Conservation (phyloP, 2,329 filamentous ascomycete species). For the Myriosclerotinia duriaeana region DNA sequence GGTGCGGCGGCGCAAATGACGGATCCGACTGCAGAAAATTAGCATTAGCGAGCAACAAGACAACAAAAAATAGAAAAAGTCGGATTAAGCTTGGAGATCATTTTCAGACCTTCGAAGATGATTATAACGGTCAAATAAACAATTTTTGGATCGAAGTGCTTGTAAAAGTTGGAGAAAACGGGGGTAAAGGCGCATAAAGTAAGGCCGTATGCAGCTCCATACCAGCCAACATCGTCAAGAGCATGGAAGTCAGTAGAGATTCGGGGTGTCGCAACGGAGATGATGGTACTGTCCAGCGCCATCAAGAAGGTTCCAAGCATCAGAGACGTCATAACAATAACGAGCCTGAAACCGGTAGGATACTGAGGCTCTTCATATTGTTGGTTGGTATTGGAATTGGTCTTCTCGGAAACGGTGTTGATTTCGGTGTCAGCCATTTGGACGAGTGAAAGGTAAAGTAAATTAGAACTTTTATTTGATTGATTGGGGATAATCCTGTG, state of each 20-base stretch:
- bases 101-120: too few relatives aligned
- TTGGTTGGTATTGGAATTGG: too few relatives aligned
- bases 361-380: neutral
- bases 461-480: too few relatives aligned
- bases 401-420: too few relatives aligned
- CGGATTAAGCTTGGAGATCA: too few relatives aligned
- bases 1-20: conserved; percentile 57
- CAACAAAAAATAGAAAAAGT: too few relatives aligned
- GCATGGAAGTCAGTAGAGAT: conserved; percentile 53
- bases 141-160: neutral
- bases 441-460: too few relatives aligned
- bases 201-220: neutral
- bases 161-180: neutral
- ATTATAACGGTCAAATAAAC: neutral
- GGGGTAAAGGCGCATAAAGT: neutral
- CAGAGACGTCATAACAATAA: neutral
- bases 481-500: too few relatives aligned
- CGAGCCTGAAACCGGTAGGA: neutral
- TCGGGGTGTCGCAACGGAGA: conserved; percentile 47
- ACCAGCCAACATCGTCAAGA: conserved; percentile 50
- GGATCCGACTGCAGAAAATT: conserved; percentile 35
- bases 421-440: too few relatives aligned
- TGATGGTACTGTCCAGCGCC: conserved; percentile 3
- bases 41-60: too few relatives aligned
- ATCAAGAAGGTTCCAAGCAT: neutral